Conservation (phyloP, 2,329 filamentous ascomycete species). For the Trichoderma brevicompactum region DNA sequence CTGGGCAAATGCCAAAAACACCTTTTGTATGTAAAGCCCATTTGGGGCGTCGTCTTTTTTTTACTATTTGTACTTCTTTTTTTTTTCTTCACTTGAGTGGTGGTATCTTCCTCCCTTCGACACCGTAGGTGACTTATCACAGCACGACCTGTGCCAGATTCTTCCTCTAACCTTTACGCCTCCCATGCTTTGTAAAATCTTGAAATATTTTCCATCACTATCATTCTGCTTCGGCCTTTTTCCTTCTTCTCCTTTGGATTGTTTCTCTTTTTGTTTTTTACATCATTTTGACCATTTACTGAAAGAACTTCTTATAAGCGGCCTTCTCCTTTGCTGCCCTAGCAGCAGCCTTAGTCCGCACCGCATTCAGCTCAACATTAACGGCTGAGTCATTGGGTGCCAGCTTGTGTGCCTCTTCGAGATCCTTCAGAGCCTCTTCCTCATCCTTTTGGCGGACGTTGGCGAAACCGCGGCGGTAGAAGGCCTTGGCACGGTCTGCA, state of each 20-base stretch:
- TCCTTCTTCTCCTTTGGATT: conserved; percentile 7
- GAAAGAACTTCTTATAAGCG: conserved; percentile 90
- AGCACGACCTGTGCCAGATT: not conserved
- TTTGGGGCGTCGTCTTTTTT: not conserved
- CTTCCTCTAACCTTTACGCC: conserved; percentile 23
- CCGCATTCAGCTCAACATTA: conserved; percentile 71
- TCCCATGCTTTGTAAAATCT: conserved; percentile 13
- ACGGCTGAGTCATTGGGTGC: conserved; percentile 77
- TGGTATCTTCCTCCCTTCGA: conserved; percentile 8
- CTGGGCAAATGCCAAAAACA: too few species aligned
- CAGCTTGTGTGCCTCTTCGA: conserved; percentile 75
- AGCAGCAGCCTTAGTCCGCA: conserved; percentile 76
- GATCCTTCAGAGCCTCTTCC: conserved; percentile 74
- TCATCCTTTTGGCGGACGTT: conserved; percentile 79
- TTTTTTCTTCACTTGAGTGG: not conserved
- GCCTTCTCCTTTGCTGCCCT: conserved; percentile 87
- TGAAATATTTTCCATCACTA: not conserved
- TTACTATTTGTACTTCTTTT: not conserved
- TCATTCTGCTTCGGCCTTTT: not conserved
- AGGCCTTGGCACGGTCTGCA: conserved; percentile 84
- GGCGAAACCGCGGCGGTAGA: conserved; percentile 83
- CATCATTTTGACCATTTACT: conserved; percentile 30
- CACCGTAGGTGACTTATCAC: not conserved
- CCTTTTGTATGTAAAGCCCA: not conserved
- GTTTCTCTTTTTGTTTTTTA: not conserved